These are phyloP conservation scores for Globisporangium irregulare DNA, from an alignment of 352 stramenopile species.

Conservation along the genomic window DNA sequence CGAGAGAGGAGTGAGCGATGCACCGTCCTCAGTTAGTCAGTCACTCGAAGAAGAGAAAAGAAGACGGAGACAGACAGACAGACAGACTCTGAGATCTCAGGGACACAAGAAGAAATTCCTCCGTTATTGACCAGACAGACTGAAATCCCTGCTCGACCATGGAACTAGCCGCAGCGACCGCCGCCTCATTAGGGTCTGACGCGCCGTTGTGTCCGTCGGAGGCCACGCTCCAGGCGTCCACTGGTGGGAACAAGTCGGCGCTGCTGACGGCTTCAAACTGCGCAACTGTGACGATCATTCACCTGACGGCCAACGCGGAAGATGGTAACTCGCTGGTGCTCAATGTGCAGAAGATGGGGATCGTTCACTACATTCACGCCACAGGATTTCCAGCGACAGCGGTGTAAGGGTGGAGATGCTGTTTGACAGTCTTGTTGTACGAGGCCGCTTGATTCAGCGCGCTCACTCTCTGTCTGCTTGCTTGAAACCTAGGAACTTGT, in stretches of 20 bases:
- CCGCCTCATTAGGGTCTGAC: not conserved
- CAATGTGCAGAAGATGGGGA: constrained; percentile 4
- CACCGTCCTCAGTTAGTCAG: not conserved
- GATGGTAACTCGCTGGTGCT: not conserved
- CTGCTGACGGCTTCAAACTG: constrained; percentile 5
- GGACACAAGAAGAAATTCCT: not conserved
- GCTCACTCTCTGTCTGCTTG: not conserved
- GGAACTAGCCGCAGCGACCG: not conserved
- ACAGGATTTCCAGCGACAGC: not conserved
- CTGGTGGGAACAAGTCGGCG: not conserved
- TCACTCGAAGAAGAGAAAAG: not conserved
- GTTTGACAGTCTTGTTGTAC: not conserved
- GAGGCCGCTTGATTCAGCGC: not conserved
- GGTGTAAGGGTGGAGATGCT: constrained; percentile 3
- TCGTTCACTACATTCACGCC: constrained; percentile 11
- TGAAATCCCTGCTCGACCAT: not conserved
- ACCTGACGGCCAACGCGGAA: not conserved
- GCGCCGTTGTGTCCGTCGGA: not conserved
- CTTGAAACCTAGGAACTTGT: constrained; percentile 11
- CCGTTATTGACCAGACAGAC: not conserved
- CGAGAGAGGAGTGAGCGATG: not conserved
- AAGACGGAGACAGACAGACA: not conserved
- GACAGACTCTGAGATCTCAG: not conserved
- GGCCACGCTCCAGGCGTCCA: constrained; percentile 4
- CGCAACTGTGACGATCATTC: not conserved